Base-by-base conservation (phyloP, 768 basidiomycete species). In the Pleurotus cornucopiae region DNA sequence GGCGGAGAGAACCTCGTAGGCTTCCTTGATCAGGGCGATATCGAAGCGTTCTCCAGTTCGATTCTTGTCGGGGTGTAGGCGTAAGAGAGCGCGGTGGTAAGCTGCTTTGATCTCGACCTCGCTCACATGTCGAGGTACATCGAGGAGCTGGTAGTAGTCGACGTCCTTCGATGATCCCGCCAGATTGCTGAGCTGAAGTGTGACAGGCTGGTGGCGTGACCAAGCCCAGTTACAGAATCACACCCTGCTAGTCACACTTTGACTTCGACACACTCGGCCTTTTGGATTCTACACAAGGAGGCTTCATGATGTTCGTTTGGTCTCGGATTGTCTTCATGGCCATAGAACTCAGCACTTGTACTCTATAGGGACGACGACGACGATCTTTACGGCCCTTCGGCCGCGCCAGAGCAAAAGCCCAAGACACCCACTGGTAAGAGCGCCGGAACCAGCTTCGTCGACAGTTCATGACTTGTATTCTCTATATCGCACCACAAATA, bases 41-140 rank as follows among this genome's bases (percentile, higher is more conserved):
- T 85, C 80, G 60, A 77, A 46, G 21, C 62, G 52, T 11, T 60
- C 57, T n/a, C 21, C 20, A 34, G 44, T 49, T 44, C 46, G 1
- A 26, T 56, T 67, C 60, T 75, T 74, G 62, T 77, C 73, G 0
- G 91, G 90, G 57, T 93, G 90, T 45, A 72, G 73, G 44, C 68
- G 74, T 5, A 91, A 73, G 30, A 93, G 80, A 6, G 79, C 77
- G 26, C 77, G 80, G 62, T 84, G 89, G 66, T 91, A 91, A 16
- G 75, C 89, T 9, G 70, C 61, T 69, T 89, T 93, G 66, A 92
- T 77, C 49, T 89, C 80, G 20, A 69, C 62, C 4, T 65, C 45
- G 1, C 81, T 73, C 14, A 85, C 83, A 65, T 80, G 67, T 26
- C 66, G 74, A 2, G 78, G 58, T 46, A 89, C 60, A 6, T 73